phyloP scores from a whole-genome alignment of 2,329 filamentous ascomycete genomes.

The Beauveria rudraprayagi region DNA sequence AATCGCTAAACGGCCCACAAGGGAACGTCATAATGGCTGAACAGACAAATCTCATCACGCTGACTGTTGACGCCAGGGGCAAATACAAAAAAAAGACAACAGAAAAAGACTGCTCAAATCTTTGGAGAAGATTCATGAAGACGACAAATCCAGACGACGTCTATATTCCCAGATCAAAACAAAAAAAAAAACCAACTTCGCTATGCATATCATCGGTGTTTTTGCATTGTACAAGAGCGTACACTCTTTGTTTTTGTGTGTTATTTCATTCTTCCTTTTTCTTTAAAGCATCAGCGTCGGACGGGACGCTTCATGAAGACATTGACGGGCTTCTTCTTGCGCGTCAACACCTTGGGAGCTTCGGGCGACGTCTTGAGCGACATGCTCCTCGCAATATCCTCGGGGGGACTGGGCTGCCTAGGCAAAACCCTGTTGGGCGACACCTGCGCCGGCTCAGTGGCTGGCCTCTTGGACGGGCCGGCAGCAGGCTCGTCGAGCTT shows the following conservation, averaged over 20 bases:
- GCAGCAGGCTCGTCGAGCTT: neutral
- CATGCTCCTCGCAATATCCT: neutral
- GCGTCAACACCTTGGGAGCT: neutral
- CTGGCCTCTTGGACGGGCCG: constrained; percentile 28
- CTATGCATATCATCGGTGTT: neutral
- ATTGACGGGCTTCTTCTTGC: constrained; percentile 8
- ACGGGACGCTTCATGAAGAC: constrained; percentile 9
- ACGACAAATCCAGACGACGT: neutral
- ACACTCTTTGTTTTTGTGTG: constrained; percentile 9
- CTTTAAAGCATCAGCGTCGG: neutral
- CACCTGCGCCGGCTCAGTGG: constrained; percentile 30
- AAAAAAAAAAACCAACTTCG: neutral
- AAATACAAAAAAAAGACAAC: neutral
- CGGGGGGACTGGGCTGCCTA: neutral
- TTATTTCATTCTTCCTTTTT: neutral
- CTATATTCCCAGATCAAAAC: neutral
- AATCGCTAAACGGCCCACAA: neutral
- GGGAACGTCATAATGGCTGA: neutral
- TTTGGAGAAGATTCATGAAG: neutral
- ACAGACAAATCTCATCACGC: neutral
- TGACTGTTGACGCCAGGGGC: neutral
- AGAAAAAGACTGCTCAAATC: neutral
- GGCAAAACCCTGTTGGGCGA: neutral
- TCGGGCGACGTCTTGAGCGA: constrained; percentile 23
- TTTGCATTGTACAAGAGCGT: neutral